Percentiles rank a stretch among this genome's conserved stretches.
Conservation (phyloP, 169 alveolate species). For the Cryptosporidium andersoni region DNA sequence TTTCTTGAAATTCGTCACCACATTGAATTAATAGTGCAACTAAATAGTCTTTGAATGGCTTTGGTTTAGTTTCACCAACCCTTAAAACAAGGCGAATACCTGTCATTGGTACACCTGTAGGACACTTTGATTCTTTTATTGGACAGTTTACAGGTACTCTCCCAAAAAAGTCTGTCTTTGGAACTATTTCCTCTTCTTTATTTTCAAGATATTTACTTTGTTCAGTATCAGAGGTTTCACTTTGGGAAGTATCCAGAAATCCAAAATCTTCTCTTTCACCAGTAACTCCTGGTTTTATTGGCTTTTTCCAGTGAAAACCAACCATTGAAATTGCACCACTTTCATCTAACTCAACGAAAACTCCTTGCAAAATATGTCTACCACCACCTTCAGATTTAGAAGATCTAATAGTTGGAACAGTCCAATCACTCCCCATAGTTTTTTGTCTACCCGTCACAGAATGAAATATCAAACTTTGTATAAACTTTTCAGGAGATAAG, state of each 20-base stretch:
- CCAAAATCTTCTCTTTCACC: constrained; percentile 67
- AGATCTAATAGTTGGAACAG: constrained; percentile 45
- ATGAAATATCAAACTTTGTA: constrained; percentile 38
- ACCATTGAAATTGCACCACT: constrained; percentile 65
- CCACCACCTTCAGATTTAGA: constrained; percentile 66
- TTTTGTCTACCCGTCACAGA: constrained; percentile 54
- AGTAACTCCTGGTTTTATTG: constrained; percentile 39
- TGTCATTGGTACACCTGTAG: constrained; percentile 60
- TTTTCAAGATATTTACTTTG: neutral
- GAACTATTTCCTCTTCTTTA: constrained; percentile 25
- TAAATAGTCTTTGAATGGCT: constrained; percentile 37
- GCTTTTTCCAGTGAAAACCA: constrained; percentile 60
- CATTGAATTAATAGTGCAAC: constrained; percentile 49
- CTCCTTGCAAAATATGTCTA: constrained; percentile 34
- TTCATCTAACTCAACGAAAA: constrained; percentile 55
- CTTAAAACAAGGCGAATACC: constrained; percentile 51
- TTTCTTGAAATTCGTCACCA: constrained; percentile 64
- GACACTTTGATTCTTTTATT: constrained; percentile 56
- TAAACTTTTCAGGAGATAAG: constrained; percentile 61
- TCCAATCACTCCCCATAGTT: constrained; percentile 53
- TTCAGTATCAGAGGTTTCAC: neutral
- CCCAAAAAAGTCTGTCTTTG: constrained; percentile 61
- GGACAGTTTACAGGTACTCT: constrained; percentile 56
- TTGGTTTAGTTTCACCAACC: constrained; percentile 50
- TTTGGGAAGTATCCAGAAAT: constrained; percentile 7